A percentile compares a stretch with the other conserved stretches of the same genome.
These are phyloP conservation scores for Entomortierella beljakovae DNA, from an alignment of 192 early-diverging fungal species.

Conservation along the genomic window DNA sequence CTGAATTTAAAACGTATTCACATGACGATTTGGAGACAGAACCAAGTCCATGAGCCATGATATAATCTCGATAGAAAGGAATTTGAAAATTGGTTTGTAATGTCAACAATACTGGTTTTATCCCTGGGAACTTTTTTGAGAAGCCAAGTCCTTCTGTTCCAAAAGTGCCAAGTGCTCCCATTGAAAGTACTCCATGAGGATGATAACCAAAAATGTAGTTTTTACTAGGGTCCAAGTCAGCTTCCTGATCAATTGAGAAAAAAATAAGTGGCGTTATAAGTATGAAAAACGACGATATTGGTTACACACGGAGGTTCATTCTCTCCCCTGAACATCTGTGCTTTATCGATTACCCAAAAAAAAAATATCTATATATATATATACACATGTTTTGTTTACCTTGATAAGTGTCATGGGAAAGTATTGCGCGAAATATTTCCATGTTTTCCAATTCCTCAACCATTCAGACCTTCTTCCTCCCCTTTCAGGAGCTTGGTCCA, in stretches of 20 bases:
- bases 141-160: conserved; percentile 85
- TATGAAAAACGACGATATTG: too few relatives aligned
- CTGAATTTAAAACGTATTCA: conserved; percentile 75
- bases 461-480: conserved; percentile 75
- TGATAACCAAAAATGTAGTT: conserved; percentile 94
- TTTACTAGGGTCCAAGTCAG: conserved; percentile 80
- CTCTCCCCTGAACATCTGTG: too few relatives aligned
- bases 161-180: conserved; percentile 85
- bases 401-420: conserved; percentile 85
- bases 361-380: conserved; percentile 64
- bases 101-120: conserved; percentile 83
- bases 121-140: conserved; percentile 78
- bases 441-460: conserved; percentile 65
- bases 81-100: conserved; percentile 84
- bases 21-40: conserved; percentile 80
- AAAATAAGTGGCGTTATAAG: neutral
- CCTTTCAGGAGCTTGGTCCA: conserved; percentile 77
- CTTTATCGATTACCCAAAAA: conserved; percentile 50
- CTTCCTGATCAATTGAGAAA: conserved; percentile 59
- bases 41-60: conserved; percentile 79
- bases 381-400: conserved; percentile 52
- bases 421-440: conserved; percentile 84
- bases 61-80: conserved; percentile 87
- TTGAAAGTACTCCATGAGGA: conserved; percentile 87
- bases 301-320: too few relatives aligned